phyloP scores from a whole-genome alignment of 2,329 filamentous ascomycete species.

The Botrytis aclada region DNA sequence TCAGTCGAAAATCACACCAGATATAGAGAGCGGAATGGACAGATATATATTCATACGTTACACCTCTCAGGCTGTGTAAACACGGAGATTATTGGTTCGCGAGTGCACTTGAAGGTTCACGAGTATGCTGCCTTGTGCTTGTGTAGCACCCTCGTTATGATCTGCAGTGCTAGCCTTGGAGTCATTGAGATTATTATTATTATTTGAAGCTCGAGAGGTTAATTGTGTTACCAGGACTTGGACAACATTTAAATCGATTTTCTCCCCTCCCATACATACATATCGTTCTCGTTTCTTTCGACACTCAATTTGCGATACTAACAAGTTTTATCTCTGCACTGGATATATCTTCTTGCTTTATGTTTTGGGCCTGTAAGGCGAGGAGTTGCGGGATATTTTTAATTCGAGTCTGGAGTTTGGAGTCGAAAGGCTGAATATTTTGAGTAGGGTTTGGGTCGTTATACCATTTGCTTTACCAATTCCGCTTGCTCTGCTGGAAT shows the following conservation, averaged over 20 bases:
- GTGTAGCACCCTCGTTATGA: not conserved
- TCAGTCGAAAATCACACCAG: not conserved
- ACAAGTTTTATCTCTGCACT: not conserved
- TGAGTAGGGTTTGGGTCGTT: too few relatives aligned
- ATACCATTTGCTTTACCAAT: too few relatives aligned
- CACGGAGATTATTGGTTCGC: not conserved
- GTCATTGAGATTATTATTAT: not conserved
- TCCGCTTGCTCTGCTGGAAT: too few relatives aligned
- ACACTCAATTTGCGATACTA: not conserved
- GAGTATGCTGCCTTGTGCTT: not conserved
- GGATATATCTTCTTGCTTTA: not conserved
- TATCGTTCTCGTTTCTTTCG: not conserved
- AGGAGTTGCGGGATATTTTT: not conserved
- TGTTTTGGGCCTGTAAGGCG: not conserved
- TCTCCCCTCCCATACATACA: not conserved
- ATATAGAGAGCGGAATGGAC: not conserved
- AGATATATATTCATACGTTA: not conserved
- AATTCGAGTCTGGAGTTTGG: not conserved
- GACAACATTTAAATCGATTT: not conserved
- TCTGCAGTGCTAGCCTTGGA: not conserved
- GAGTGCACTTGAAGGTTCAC: not conserved
- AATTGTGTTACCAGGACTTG: rapidly evolving
- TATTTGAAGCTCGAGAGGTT: not conserved
- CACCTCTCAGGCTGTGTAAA: not conserved
- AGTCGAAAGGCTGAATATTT: not conserved